Evolutionary conservation across 73 alveolate genomes (phyloP).

Genomic region (Strombidium stylifer): DNA sequence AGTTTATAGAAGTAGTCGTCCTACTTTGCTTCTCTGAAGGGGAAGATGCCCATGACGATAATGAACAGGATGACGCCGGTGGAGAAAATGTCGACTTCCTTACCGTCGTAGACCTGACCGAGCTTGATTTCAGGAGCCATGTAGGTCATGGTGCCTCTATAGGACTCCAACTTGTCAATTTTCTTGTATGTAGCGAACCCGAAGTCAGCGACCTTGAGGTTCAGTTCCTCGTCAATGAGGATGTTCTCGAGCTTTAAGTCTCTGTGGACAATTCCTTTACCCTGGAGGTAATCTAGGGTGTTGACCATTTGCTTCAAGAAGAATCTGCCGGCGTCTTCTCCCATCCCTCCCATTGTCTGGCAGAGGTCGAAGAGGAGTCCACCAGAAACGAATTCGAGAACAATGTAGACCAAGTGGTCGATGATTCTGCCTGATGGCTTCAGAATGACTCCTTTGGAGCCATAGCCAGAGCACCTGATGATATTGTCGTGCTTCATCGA

Average conservation of each 20-base stretch:
- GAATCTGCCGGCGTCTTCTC: slow-evolving; percentile 48
- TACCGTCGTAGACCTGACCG: slow-evolving; percentile 44
- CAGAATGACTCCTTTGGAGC: no score
- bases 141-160: slow-evolving; percentile 61
- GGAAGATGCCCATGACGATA: slow-evolving; percentile 29
- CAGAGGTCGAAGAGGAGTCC: slow-evolving; percentile 64
- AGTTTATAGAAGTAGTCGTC: slow-evolving; percentile 14
- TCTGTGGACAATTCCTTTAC: slow-evolving; percentile 67
- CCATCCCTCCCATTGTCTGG: slow-evolving; percentile 45
- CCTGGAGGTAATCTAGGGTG: slow-evolving; percentile 67
- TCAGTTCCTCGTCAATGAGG: slow-evolving; percentile 65
- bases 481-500: slow-evolving; percentile 15
- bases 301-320: slow-evolving; percentile 49
- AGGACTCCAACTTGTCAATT: slow-evolving; percentile 9
- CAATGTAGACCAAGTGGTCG: slow-evolving; percentile 39
- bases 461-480: no score
- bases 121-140: slow-evolving; percentile 65
- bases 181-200: neutral
- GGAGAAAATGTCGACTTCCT: slow-evolving; percentile 48
- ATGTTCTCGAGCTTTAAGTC: slow-evolving; percentile 88
- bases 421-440: no score
- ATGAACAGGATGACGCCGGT: slow-evolving; percentile 64
- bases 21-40: slow-evolving; percentile 1
- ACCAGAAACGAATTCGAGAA: slow-evolving; percentile 48
- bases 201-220: neutral